These are phyloP conservation scores for Striga asiatica DNA, from an alignment of 257 asterid species.

Conservation along the genomic window DNA sequence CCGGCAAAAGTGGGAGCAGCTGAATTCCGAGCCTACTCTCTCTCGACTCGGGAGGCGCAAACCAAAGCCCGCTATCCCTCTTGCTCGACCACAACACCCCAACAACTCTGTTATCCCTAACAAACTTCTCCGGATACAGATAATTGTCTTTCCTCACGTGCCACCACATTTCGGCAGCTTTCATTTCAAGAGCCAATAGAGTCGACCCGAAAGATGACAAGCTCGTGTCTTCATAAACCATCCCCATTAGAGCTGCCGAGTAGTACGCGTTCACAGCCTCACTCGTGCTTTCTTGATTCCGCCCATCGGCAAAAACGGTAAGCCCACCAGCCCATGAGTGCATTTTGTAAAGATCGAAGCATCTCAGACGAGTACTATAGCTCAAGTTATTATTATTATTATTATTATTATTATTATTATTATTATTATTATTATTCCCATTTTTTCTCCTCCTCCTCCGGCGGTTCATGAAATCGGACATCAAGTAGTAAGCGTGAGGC, in stretches of 20 bases:
- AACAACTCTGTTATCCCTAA: slow-evolving; percentile 55
- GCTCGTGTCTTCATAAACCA: slow-evolving; percentile 84
- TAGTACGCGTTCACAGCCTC: slow-evolving; percentile 90
- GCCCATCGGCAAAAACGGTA: slow-evolving; percentile 87
- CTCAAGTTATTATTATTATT: too few relatives aligned
- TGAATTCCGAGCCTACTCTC: slow-evolving; percentile 85
- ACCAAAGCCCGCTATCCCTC: slow-evolving; percentile 83
- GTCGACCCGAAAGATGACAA: slow-evolving; percentile 82
- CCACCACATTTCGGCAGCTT: slow-evolving; percentile 89
- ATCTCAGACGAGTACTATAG: slow-evolving; percentile 79
- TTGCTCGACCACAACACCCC: slow-evolving; percentile 88
- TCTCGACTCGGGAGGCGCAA: slow-evolving; percentile 76
- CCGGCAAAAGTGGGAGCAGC: slow-evolving; percentile 62
- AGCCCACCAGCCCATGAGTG: slow-evolving; percentile 98
- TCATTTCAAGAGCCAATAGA: slow-evolving; percentile 66
- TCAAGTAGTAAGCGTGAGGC: slow-evolving; percentile 61
- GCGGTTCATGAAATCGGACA: slow-evolving; percentile 86
- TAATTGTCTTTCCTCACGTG: slow-evolving; percentile 47
- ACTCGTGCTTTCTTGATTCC: slow-evolving; percentile 91
- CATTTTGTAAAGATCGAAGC: slow-evolving; percentile 69
- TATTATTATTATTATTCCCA: slow-evolving; percentile 43
- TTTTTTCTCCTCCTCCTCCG: slow-evolving; percentile 37
- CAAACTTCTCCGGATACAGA: slow-evolving; percentile 48
- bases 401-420: too few relatives aligned
- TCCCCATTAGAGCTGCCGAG: slow-evolving; percentile 89